Percentiles rank a stretch among this genome's conserved stretches.
Conservation (phyloP, 2,329 filamentous ascomycete species). For the Talaromyces sp. region DNA sequence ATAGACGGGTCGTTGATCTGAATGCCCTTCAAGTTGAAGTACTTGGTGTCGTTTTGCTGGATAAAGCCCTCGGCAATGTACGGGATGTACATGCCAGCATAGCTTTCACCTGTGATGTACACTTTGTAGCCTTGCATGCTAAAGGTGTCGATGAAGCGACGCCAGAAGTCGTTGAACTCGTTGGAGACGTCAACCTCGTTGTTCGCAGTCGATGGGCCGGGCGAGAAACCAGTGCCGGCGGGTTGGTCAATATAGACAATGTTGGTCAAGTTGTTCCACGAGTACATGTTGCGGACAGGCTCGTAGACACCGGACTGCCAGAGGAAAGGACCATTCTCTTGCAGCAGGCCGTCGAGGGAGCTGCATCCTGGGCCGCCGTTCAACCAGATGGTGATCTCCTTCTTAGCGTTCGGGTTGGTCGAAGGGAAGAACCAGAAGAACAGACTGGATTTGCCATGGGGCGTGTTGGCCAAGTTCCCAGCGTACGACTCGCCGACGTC, state of each 20-base stretch:
- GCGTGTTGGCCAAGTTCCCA: conserved; percentile 46
- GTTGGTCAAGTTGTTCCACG: conserved; percentile 57
- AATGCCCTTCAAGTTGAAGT: conserved; percentile 61
- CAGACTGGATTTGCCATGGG: conserved; percentile 52
- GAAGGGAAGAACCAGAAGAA: conserved; percentile 60
- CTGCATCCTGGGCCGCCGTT: conserved; percentile 45
- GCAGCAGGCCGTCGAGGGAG: conserved; percentile 33
- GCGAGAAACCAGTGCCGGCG: conserved; percentile 53
- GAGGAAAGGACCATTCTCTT: conserved; percentile 42
- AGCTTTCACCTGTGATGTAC: conserved; percentile 69
- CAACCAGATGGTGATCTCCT: conserved; percentile 39
- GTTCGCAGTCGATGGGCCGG: conserved; percentile 57
- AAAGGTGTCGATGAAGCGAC: conserved; percentile 49
- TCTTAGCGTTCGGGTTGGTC: conserved; percentile 35
- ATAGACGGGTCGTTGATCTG: conserved; percentile 66
- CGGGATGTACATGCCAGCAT: conserved; percentile 62
- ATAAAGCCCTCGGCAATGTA: conserved; percentile 71
- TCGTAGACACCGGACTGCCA: conserved; percentile 37
- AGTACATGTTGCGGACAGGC: conserved; percentile 45
- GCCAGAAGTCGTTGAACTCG: conserved; percentile 70
- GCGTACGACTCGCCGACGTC: conserved; percentile 45
- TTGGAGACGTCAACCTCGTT: conserved; percentile 61
- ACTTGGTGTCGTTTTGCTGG: conserved; percentile 57
- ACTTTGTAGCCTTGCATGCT: conserved; percentile 61
- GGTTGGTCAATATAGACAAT: conserved; percentile 66